Percentiles rank a stretch among this genome's conserved stretches.
Conservation (phyloP, 2,329 filamentous ascomycete genomes). For the Venturia aucupariae region DNA sequence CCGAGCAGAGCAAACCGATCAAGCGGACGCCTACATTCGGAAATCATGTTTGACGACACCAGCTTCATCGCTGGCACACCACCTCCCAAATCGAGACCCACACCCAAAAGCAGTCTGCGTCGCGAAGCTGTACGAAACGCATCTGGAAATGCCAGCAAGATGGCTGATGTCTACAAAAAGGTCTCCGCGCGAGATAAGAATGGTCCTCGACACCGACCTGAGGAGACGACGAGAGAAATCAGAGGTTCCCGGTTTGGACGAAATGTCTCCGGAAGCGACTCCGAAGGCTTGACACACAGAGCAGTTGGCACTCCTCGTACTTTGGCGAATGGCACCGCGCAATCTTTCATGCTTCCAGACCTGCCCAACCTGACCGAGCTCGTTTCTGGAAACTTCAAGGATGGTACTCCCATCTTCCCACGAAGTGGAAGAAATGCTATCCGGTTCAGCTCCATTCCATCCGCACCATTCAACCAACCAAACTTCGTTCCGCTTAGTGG, state of each 20-base stretch:
- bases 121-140: conserved; percentile 34
- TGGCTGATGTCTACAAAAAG: conserved; percentile 31
- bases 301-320: conserved; percentile 24
- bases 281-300: conserved; percentile 16
- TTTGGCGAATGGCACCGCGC: conserved; percentile 43
- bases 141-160: conserved; percentile 29
- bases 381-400: conserved; percentile 48
- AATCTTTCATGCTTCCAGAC: conserved; percentile 53
- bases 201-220: conserved; percentile 42
- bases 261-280: conserved; percentile 5
- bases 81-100: conserved; percentile 25
- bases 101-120: conserved; percentile 28
- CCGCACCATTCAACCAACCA: conserved; percentile 21
- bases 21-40: conserved; percentile 38
- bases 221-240: conserved; percentile 18
- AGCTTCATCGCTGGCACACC: conserved; percentile 33
- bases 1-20: conserved; percentile 28
- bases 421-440: conserved; percentile 42
- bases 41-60: conserved; percentile 32
- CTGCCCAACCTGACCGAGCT: conserved; percentile 53
- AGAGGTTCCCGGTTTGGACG: background rate
- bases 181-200: conserved; percentile 37
- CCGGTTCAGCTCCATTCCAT: conserved; percentile 40
- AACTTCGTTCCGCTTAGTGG: conserved; percentile 41
- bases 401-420: conserved; percentile 48